Evolutionary conservation across 305 asterid genomes (phyloP), one percentile per base, ranked within the genome.

Genomic region (Vinca major): DNA sequence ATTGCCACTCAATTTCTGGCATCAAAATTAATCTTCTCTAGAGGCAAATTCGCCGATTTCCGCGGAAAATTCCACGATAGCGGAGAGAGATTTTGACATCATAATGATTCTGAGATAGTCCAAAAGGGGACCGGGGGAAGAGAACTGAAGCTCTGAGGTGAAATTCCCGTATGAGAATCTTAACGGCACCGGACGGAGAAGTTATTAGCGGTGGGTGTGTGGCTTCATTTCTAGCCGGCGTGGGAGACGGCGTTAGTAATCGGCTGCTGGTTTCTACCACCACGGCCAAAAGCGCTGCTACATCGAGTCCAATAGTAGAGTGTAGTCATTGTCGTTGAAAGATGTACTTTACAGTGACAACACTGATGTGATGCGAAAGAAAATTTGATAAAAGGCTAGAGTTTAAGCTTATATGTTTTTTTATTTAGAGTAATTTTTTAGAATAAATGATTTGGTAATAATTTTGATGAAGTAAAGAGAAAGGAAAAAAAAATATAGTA

Each of bases 1-100:
- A 26, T 26, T 26, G 0, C 1, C 33, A 26, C 33, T 26, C 33
- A 26, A 26, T 96, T 86, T 71, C 74, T 85, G 49, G 77, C 56
- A 2, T 21, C 77, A 17, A 70, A 52, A 16, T 62, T 20, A 48
- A 39, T 66, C 66, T 14, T 78, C 45, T 49, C 36, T 19, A 65
- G 79, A 51, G 64, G 87, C 57, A 44, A 39, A 9, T 20, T 78
- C 65, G 19, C 16, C 60, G 40, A 20, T 33, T 7, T 67, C 70
- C 54, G 67, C 75, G 39, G 81, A 71, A 71, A 6, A 48, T 55
- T 47, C 78, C 77, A 73, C 79, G 82, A 72, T 81, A 80, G 44
- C 63, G 44, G 37, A 75, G 67, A 3, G 80, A 67, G 14, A 75
- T 44, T 73, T 72, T 68, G 88, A 80, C 68, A 75, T 66, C 78